A percentile compares a stretch with the other conserved stretches of the same genome.
phyloP scores from a whole-genome alignment of 192 early-diverging fungal genomes.

The Powellomyces hirtus region DNA sequence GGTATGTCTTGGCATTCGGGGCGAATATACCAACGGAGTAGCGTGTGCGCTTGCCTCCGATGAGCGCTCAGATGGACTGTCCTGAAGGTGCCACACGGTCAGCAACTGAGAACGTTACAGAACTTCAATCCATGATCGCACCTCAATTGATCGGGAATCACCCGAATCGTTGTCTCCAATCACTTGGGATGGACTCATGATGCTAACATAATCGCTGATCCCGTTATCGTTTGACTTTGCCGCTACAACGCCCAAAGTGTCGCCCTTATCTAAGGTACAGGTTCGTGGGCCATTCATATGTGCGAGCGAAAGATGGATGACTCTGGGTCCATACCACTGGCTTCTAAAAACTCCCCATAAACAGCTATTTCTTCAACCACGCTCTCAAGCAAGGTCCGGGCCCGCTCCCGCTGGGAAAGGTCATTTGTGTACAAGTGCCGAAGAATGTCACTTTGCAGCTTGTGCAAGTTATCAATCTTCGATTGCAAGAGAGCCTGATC shows the following conservation, averaged over 20 bases:
- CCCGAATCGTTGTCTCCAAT: not conserved
- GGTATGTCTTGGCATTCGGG: slow-evolving; percentile 6
- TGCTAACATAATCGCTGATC: not conserved
- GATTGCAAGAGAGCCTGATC: slow-evolving; percentile 13
- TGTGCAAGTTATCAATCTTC: slow-evolving; percentile 8
- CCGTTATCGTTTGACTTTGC: too few relatives aligned
- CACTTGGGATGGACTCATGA: not conserved
- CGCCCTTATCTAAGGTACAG: too few relatives aligned
- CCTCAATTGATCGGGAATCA: not conserved
- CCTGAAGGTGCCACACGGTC: too few relatives aligned
- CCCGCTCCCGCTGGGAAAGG: not conserved
- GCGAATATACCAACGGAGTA: not conserved
- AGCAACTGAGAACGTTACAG: too few relatives aligned
- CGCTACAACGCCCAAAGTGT: too few relatives aligned
- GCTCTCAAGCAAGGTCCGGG: slow-evolving; percentile 21
- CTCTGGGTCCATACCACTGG: slow-evolving; percentile 23
- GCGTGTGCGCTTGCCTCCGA: not conserved
- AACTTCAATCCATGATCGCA: too few relatives aligned
- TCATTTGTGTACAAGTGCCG: not conserved
- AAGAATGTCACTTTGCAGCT: slow-evolving; percentile 3
- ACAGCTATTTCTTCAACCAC: slow-evolving; percentile 32
- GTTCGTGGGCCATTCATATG: too few relatives aligned
- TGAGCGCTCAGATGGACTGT: slow-evolving; percentile 9
- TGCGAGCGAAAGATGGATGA: too few relatives aligned
- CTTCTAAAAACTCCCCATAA: slow-evolving; percentile 41